Evolutionary conservation across 768 basidiomycete genomes (phyloP).

Genomic region (Boletus vinaceobasis): DNA sequence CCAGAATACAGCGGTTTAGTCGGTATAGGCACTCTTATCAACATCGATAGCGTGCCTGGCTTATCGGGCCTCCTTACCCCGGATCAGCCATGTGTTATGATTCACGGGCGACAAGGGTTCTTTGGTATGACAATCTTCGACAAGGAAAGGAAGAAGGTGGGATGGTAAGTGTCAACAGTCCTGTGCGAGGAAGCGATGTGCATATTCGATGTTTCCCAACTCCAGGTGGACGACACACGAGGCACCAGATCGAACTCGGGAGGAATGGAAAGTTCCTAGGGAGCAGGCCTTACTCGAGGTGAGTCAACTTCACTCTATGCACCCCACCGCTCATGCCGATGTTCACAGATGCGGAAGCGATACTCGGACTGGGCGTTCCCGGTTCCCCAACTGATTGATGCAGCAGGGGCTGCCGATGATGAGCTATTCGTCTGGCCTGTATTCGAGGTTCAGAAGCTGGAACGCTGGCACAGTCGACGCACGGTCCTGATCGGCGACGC

Average conservation of each 20-base stretch:
- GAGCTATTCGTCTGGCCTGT: conserved; percentile 28
- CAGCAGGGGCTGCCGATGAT: conserved; percentile 13
- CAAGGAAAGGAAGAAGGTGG: conserved; percentile 20
- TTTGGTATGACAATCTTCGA: conserved; percentile 29
- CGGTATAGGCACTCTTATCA: conserved; percentile 19
- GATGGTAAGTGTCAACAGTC: conserved; percentile 17
- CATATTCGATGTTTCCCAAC: neutral
- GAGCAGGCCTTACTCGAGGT: conserved; percentile 20
- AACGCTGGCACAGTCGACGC: conserved; percentile 23
- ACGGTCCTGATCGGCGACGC: conserved; percentile 32
- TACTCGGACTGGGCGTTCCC: conserved; percentile 29
- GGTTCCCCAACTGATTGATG: conserved; percentile 25
- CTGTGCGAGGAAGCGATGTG: neutral
- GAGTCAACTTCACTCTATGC: neutral
- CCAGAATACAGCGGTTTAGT: conserved; percentile 31
- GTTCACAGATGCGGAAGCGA: conserved; percentile 22
- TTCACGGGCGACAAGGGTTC: conserved; percentile 26
- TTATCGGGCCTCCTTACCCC: conserved; percentile 15
- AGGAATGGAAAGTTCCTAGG: conserved; percentile 29
- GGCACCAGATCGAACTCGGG: conserved; percentile 22
- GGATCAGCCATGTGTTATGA: conserved; percentile 29
- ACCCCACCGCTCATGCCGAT: neutral
- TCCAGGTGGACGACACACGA: conserved; percentile 31
- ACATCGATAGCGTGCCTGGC: conserved; percentile 19
- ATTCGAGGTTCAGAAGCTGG: conserved; percentile 23